phyloP scores from a whole-genome alignment of 164 flowering plant genomes.

The Santalum album region DNA sequence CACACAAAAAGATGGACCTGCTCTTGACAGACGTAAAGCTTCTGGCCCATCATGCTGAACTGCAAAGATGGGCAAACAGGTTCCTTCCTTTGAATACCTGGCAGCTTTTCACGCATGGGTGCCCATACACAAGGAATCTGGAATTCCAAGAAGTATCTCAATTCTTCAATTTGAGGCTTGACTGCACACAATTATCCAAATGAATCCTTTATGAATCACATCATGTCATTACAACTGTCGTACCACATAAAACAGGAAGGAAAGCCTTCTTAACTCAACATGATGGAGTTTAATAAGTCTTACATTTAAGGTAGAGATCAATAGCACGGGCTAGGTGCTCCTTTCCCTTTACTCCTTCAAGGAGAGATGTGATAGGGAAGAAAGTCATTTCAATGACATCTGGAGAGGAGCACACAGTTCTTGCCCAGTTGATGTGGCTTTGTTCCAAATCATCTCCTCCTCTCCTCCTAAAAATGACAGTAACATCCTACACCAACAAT shows the following conservation, averaged over 20 bases:
- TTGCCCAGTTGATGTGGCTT: constrained; percentile 55
- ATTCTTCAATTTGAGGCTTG: constrained; percentile 82
- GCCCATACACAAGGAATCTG: constrained; percentile 81
- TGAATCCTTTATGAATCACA: background rate
- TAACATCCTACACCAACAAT: constrained; percentile 55
- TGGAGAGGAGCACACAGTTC: constrained; percentile 56
- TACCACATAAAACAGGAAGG: background rate
- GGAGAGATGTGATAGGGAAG: constrained; percentile 47
- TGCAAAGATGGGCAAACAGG: constrained; percentile 82
- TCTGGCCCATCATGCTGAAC: constrained; percentile 85
- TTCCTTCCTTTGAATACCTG: constrained; percentile 64
- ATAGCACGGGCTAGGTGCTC: constrained; percentile 62
- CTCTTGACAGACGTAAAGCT: constrained; percentile 73
- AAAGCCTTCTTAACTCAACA: background rate
- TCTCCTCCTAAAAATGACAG: constrained; percentile 72
- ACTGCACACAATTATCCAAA: constrained; percentile 30
- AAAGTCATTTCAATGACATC: constrained; percentile 79
- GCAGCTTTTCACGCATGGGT: constrained; percentile 46
- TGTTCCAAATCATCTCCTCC: constrained; percentile 85
- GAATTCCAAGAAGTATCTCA: constrained; percentile 72
- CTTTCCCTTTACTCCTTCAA: constrained; percentile 53
- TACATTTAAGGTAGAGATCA: constrained; percentile 66
- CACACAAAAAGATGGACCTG: constrained; percentile 42
- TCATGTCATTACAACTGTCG: background rate
- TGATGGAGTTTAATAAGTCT: constrained; percentile 9